A percentile compares a stretch with the other conserved stretches of the same genome.
These are phyloP conservation scores for Mortierella claussenii DNA, from an alignment of 192 early-diverging fungal genomes.

Conservation along the genomic window DNA sequence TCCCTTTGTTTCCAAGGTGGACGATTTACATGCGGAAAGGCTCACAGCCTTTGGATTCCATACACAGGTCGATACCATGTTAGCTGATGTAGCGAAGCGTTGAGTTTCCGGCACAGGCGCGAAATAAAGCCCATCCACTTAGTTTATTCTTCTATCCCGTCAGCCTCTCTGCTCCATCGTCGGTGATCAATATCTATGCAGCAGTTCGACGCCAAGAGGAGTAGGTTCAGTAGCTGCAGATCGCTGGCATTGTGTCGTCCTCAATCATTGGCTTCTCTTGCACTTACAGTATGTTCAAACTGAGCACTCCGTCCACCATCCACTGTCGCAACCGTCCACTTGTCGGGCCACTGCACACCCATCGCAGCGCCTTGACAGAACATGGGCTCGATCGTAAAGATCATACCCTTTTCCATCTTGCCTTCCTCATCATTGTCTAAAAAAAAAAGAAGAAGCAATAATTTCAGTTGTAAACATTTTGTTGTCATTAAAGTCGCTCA, in stretches of 20 bases:
- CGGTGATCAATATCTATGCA: conserved; percentile 68
- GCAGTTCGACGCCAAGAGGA: background rate
- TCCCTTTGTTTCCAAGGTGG: no score
- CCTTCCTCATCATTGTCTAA: conserved; percentile 74
- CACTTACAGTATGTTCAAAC: conserved; percentile 80
- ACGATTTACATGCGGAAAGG: no score
- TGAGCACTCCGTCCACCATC: conserved; percentile 90
- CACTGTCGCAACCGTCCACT: conserved; percentile 81
- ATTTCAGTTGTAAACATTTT: no score
- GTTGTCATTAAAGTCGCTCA: no score
- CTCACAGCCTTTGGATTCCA: no score
- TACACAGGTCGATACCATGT: no score
- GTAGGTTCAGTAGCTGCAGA: background rate
- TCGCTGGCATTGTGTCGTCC: background rate
- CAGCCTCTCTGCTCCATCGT: conserved; percentile 72
- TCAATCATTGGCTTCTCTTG: background rate
- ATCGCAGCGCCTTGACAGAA: conserved; percentile 80
- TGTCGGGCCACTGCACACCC: conserved; percentile 85
- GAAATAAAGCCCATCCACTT: no score
- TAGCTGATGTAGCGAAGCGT: no score
- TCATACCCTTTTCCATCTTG: conserved; percentile 79
- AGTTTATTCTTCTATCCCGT: conserved; percentile 48
- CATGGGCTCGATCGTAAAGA: conserved; percentile 92
- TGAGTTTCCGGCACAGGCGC: no score
- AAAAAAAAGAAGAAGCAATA: no score